Conservation (phyloP, 225 moss, liverwort and hornwort genomes). For the Anthoceros angustus region DNA sequence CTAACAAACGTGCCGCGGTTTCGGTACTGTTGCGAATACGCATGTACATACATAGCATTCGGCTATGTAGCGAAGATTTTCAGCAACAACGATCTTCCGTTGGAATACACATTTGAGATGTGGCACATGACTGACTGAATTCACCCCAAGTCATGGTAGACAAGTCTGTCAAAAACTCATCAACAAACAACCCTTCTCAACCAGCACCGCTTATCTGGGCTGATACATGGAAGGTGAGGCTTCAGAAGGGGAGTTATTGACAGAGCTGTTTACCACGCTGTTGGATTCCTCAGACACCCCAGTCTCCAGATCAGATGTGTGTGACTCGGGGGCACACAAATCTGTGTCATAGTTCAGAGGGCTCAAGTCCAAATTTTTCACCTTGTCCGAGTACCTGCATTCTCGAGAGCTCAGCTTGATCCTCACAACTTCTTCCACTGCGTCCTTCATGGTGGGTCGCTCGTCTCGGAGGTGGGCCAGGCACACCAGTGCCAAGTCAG, state of each 20-base stretch:
- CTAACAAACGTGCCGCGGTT: too few relatives aligned
- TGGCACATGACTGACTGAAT: background rate
- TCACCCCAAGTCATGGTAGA: background rate
- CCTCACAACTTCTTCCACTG: conserved; percentile 31
- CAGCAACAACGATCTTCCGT: too few relatives aligned
- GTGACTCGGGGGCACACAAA: background rate
- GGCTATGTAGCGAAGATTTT: too few relatives aligned
- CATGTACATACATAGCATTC: too few relatives aligned
- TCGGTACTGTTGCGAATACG: too few relatives aligned
- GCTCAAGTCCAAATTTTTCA: background rate
- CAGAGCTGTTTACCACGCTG: background rate
- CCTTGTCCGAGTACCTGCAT: background rate
- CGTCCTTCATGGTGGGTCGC: conserved; percentile 35
- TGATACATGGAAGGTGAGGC: background rate
- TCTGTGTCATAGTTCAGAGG: background rate
- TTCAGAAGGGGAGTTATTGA: background rate
- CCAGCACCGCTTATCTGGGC: background rate
- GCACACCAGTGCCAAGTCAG: conserved; percentile 36
- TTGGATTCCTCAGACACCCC: background rate
- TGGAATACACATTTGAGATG: too few relatives aligned
- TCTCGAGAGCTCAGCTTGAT: conserved; percentile 16
- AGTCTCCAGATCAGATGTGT: background rate
- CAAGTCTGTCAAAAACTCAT: background rate
- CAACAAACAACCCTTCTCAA: background rate
- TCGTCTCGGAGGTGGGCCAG: conserved; percentile 35